These are phyloP conservation scores for Inga oerstediana DNA, from an alignment of 306 rosid genomes.

Conservation along the genomic window DNA sequence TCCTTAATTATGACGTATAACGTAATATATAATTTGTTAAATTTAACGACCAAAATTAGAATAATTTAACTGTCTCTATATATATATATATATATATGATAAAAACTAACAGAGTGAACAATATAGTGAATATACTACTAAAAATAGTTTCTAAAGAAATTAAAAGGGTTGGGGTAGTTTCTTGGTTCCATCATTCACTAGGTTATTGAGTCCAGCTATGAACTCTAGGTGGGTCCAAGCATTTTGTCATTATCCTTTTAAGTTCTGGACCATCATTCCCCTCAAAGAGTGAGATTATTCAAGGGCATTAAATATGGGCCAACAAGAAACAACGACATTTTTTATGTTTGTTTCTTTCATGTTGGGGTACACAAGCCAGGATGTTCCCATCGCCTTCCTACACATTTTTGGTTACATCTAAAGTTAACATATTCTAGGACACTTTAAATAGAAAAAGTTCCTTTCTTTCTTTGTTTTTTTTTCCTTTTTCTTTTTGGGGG, in stretches of 20 bases:
- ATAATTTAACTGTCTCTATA: too few relatives aligned
- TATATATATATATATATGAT: too few relatives aligned
- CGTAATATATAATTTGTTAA: too few relatives aligned
- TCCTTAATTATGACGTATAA: too few relatives aligned
- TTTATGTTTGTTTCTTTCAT: not conserved
- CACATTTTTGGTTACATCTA: not conserved
- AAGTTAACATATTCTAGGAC: not conserved
- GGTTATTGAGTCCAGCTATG: conserved; percentile 42
- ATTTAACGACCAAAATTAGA: too few relatives aligned
- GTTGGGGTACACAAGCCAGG: not conserved
- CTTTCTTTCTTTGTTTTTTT: not conserved
- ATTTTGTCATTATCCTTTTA: conserved; percentile 26
- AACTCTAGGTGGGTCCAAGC: conserved; percentile 42
- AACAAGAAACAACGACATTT: not conserved
- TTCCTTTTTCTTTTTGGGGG: not conserved
- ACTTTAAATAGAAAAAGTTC: not conserved
- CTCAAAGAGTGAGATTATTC: not conserved
- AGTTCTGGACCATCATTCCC: not conserved
- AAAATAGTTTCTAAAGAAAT: not conserved
- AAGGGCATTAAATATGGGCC: not conserved
- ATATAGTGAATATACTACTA: too few relatives aligned
- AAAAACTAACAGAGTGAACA: not conserved
- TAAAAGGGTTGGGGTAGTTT: not conserved
- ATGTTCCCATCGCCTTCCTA: not conserved
- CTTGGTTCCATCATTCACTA: conserved; percentile 9